Evolutionary conservation across 768 basidiomycete genomes (phyloP), one percentile per base, ranked within the genome.

Genomic region (Tulasnella sp.): DNA sequence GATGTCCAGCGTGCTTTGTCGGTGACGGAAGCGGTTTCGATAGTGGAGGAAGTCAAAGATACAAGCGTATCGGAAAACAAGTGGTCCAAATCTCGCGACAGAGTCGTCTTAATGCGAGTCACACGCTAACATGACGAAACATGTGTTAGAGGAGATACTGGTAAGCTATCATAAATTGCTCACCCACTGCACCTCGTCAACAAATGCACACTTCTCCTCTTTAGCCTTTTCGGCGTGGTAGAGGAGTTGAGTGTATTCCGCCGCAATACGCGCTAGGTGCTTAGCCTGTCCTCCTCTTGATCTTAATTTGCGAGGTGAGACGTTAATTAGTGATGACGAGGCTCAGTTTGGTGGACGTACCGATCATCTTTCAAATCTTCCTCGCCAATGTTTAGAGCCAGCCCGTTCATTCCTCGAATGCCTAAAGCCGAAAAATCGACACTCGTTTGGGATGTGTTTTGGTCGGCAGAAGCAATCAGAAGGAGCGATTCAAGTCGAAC

Each of bases 211-310:
- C 1, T 89, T 88, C 81, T 96, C 93, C 13, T 85, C 85, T 7
- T 89, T 87, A 15, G 96, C 95, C 83, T 98, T 97, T 26, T 90
- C 88, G 35, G 90, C 88, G 80, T 98, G 93, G 83, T 99, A 99
- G 35, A 95, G 87, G 26, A 99, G 87, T 82, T 99, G 96, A 13
- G 90, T 93, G 82, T 97, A 99, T 84, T 98, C 98, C 11, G 90
- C 87, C 18, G 96, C 94, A 39, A 96, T 93, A 73, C 96, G 89
- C 15, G 89, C 87, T 18, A 97, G 87, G 82, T 95, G 93, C 83
- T 95, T 93, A 42, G 92, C 91, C 69, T 90, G 87, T 82, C 89
- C 90, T 11, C 88, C 89, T 80, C 87, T 89, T 51, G 86, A 84
- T 82, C 91, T 92, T 82, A 32, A 79, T 70, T 39, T 46, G 3